These are phyloP conservation scores for Plasmopara muralis DNA, from an alignment of 352 stramenopile genomes.

Conservation along the genomic window DNA sequence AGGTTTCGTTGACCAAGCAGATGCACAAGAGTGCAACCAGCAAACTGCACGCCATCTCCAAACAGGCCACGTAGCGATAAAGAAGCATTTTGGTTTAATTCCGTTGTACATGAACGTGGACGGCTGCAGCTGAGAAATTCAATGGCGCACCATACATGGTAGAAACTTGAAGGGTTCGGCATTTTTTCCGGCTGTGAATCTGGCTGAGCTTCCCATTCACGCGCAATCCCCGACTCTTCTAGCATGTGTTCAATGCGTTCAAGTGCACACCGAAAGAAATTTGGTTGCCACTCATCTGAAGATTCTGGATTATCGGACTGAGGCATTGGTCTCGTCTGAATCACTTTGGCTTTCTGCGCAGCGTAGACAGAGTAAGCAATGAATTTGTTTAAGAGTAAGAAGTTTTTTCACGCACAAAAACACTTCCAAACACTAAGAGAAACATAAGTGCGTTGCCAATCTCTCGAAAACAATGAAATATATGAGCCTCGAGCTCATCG, in stretches of 20 bases:
- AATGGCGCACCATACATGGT: slow-evolving; percentile 54
- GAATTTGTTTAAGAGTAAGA: too few relatives aligned
- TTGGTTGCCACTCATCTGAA: background rate
- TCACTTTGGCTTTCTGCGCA: too few relatives aligned
- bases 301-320: slow-evolving; percentile 4
- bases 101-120: slow-evolving; percentile 6
- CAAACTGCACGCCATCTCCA: slow-evolving; percentile 54
- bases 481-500: slow-evolving; percentile 67
- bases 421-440: too few relatives aligned
- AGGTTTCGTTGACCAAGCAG: slow-evolving; percentile 42
- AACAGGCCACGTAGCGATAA: slow-evolving; percentile 33
- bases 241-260: slow-evolving; percentile 28
- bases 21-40: slow-evolving; percentile 51
- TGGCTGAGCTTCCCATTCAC: slow-evolving; percentile 30
- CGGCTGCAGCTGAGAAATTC: slow-evolving; percentile 49
- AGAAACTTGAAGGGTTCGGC: slow-evolving; percentile 44
- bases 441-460: too few relatives aligned
- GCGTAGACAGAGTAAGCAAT: too few relatives aligned
- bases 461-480: slow-evolving; percentile 72
- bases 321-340: too few relatives aligned
- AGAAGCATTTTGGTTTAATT: background rate
- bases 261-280: slow-evolving; percentile 23
- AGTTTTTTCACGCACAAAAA: too few relatives aligned
- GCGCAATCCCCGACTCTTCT: slow-evolving; percentile 23
- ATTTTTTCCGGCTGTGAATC: slow-evolving; percentile 39